Percentiles rank a stretch among this genome's conserved stretches.
Conservation (phyloP, 192 early-diverging fungal species). For the Entomortierella beljakovae region DNA sequence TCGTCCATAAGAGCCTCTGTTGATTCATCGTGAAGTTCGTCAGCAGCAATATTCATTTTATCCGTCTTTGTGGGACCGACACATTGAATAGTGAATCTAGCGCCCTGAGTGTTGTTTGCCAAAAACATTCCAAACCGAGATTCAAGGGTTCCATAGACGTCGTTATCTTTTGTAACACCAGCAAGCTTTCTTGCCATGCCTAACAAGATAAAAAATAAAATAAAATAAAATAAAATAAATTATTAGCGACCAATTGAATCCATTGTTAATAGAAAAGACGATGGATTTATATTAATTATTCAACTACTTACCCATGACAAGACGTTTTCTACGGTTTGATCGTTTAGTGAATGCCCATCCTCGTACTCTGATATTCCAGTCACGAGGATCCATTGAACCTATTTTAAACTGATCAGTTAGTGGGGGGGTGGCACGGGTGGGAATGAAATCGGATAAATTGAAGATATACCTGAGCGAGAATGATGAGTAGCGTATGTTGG, state of each 20-base stretch:
- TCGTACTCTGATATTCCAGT: slow-evolving; percentile 53
- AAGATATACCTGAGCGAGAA: slow-evolving; percentile 40
- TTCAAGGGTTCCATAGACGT: slow-evolving; percentile 47
- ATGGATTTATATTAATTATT: not conserved
- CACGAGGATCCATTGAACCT: slow-evolving; percentile 49
- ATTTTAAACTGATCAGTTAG: too few relatives aligned
- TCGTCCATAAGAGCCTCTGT: slow-evolving; percentile 31
- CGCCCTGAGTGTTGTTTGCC: slow-evolving; percentile 60
- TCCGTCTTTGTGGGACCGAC: slow-evolving; percentile 55
- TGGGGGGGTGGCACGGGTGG: not conserved
- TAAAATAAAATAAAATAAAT: not conserved
- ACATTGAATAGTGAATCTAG: slow-evolving; percentile 60
- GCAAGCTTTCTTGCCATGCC: slow-evolving; percentile 54
- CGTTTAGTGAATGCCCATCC: slow-evolving; percentile 57
- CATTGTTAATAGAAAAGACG: not conserved
- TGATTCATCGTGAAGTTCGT: slow-evolving; percentile 34
- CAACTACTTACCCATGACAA: slow-evolving; percentile 40
- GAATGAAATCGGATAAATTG: not conserved
- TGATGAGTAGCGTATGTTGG: slow-evolving; percentile 61
- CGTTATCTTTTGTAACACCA: slow-evolving; percentile 53
- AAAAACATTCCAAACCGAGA: slow-evolving; percentile 62
- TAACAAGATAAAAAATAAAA: not conserved
- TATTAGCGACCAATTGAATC: not conserved
- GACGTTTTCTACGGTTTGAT: slow-evolving; percentile 50
- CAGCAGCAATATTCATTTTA: slow-evolving; percentile 47